Percentiles rank a stretch among this genome's conserved stretches.
phyloP scores from a whole-genome alignment of 768 basidiomycete genomes.

The Coprinellus micaceus region DNA sequence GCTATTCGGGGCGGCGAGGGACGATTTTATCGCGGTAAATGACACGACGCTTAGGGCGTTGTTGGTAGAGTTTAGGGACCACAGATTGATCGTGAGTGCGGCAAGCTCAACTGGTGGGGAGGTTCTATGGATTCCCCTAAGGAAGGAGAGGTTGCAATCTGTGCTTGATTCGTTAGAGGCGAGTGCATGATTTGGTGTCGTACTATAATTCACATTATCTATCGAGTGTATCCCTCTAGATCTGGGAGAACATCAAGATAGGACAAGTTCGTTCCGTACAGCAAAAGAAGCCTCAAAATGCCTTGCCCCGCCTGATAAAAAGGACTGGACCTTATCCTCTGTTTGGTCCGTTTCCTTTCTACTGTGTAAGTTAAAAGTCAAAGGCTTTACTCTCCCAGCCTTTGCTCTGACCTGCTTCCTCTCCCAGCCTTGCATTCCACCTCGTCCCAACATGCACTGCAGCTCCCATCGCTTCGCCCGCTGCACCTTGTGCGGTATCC shows the following conservation, averaged over 20 bases:
- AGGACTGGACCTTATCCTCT: no score
- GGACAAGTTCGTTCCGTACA: no score
- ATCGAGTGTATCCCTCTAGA: no score
- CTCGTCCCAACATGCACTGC: constrained; percentile 20
- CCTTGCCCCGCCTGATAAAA: no score
- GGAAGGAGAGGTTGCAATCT: constrained; percentile 64
- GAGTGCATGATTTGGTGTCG: no score
- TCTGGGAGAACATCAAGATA: no score
- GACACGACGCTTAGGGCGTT: constrained; percentile 80
- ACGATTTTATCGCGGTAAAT: constrained; percentile 85
- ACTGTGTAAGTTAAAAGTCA: no score
- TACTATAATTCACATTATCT: no score
- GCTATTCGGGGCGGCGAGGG: constrained; percentile 70
- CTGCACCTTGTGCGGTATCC: constrained; percentile 10
- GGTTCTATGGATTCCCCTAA: constrained; percentile 83
- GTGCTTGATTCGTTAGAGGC: constrained; percentile 29
- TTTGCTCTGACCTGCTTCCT: constrained; percentile 14
- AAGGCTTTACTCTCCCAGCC: constrained; percentile 36
- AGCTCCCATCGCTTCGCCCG: constrained; percentile 18
- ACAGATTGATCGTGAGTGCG: constrained; percentile 67
- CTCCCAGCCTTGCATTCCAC: constrained; percentile 20
- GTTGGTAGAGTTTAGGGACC: constrained; percentile 89
- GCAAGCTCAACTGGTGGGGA: constrained; percentile 46
- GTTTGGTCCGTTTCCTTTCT: no score
- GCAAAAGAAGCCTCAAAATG: no score